phyloP scores from a whole-genome alignment of 1,284 basidiomycete genomes.

The Sanghuangporus weigelae region DNA sequence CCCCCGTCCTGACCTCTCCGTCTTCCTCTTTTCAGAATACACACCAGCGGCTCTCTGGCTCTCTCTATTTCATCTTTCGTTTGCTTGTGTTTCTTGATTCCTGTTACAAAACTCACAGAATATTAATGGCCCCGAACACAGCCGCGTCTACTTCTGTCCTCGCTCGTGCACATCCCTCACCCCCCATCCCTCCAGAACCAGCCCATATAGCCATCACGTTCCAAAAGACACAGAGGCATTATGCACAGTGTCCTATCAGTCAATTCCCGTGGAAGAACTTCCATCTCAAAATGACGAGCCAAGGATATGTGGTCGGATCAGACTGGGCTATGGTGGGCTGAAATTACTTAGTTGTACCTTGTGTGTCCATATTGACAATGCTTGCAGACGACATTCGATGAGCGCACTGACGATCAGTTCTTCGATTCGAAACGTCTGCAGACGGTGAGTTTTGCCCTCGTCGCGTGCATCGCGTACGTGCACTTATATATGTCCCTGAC shows the following conservation, averaged over 20 bases:
- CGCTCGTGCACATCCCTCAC: not conserved
- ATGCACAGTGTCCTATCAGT: not conserved
- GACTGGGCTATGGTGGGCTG: constrained; percentile 5
- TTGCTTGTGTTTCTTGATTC: not conserved
- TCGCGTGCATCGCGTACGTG: not conserved
- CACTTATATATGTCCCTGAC: not conserved
- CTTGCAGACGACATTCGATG: constrained; percentile 3
- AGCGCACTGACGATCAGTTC: not conserved
- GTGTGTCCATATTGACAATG: not conserved
- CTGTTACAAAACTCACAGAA: not conserved
- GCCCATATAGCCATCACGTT: not conserved
- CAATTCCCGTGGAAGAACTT: not conserved
- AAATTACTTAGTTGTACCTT: not conserved
- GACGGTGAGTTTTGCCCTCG: not conserved
- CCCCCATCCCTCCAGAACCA: not conserved
- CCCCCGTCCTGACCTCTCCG: not conserved
- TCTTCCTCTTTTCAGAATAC: not conserved
- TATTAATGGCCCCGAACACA: not conserved
- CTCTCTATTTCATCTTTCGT: not conserved
- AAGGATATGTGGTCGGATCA: not conserved
- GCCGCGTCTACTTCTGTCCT: not conserved
- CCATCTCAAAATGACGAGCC: not conserved
- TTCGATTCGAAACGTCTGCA: constrained; percentile 4
- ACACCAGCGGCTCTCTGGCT: not conserved
- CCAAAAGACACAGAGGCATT: not conserved